Evolutionary conservation across 176 grass and related monocot genomes (phyloP).

Genomic region (Rhynchospora breviuscula): DNA sequence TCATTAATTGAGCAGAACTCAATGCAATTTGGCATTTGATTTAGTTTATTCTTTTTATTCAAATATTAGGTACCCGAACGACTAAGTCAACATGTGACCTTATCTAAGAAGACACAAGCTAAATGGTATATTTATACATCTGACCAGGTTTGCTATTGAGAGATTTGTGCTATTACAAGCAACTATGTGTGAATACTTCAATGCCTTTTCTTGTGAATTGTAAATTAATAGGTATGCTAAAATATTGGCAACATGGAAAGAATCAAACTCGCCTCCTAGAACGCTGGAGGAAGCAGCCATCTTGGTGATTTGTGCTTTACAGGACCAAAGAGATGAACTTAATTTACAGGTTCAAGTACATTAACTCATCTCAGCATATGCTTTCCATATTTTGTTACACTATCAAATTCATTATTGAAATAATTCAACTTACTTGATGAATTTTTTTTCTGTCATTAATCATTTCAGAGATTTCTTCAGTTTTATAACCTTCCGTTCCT

Average conservation of each 20-base stretch:
- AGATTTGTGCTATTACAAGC: background rate
- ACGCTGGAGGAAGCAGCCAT: conserved; percentile 33
- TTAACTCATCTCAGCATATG: background rate
- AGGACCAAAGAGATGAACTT: background rate
- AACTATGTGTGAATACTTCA: background rate
- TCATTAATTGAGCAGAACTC: background rate
- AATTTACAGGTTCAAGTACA: background rate
- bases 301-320: conserved; percentile 18
- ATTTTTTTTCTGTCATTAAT: background rate
- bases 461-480: background rate
- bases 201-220: background rate
- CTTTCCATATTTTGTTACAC: background rate
- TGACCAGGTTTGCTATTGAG: background rate
- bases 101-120: background rate
- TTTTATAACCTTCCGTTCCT: background rate
- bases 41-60: background rate
- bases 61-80: background rate
- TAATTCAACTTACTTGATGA: background rate
- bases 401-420: background rate
- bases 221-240: conserved; percentile 34
- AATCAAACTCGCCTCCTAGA: conserved; percentile 14
- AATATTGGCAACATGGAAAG: conserved; percentile 41
- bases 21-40: background rate
- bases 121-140: background rate
- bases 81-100: background rate